A percentile compares a stretch with the other conserved stretches of the same genome.
These are phyloP conservation scores for Xylaria sp. DNA, from an alignment of 2,329 filamentous ascomycete species.

Conservation along the genomic window DNA sequence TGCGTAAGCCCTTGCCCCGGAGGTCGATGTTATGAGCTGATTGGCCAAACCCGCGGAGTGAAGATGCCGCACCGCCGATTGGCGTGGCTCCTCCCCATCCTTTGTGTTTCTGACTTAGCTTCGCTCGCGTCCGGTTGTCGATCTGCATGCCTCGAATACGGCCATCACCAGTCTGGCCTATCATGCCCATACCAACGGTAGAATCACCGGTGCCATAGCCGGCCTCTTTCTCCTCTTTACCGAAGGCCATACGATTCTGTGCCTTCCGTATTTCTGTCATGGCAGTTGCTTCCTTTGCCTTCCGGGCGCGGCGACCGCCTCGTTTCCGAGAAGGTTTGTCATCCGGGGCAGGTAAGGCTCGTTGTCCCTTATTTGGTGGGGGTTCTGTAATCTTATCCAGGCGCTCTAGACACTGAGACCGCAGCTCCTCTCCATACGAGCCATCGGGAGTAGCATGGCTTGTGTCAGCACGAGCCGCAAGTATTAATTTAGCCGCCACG, in stretches of 20 bases:
- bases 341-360: constrained; percentile 90
- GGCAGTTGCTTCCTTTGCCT: constrained; percentile 95
- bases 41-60: constrained; percentile 80
- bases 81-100: constrained; percentile 85
- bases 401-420: constrained; percentile 82
- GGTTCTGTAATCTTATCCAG: constrained; percentile 94
- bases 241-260: constrained; percentile 95
- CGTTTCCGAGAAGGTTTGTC: constrained; percentile 95
- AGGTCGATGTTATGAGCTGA: constrained; percentile 73
- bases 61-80: constrained; percentile 76
- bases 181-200: constrained; percentile 93
- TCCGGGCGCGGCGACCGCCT: constrained; percentile 86
- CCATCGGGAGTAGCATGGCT: constrained; percentile 85
- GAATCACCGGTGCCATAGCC: constrained; percentile 88
- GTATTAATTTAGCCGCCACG: constrained; percentile 88
- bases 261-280: constrained; percentile 97
- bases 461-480: constrained; percentile 91
- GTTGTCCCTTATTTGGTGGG: constrained; percentile 85
- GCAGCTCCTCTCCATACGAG: constrained; percentile 82
- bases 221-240: constrained; percentile 92
- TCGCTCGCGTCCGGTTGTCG: constrained; percentile 91
- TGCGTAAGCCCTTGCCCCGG: constrained; percentile 80
- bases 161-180: constrained; percentile 88
- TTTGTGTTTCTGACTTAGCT: constrained; percentile 93
- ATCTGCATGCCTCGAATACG: constrained; percentile 88